phyloP scores from a whole-genome alignment of 2,329 filamentous ascomycete species.

The Beauveria varroae region DNA sequence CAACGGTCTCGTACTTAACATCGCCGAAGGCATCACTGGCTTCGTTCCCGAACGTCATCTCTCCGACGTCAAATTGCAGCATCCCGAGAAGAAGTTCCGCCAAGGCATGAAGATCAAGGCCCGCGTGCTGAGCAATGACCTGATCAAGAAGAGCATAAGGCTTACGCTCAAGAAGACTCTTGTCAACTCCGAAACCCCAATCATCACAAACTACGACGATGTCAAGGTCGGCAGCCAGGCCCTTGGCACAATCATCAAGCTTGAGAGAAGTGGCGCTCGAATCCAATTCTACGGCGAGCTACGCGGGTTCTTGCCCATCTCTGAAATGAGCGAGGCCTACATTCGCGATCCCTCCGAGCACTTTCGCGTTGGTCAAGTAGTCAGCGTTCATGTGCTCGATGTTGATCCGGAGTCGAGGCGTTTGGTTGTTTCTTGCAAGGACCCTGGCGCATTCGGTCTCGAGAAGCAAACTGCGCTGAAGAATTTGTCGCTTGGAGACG shows the following conservation, averaged over 20 bases:
- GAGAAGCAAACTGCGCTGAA: conserved; percentile 70
- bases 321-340: conserved; percentile 96
- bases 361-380: conserved; percentile 83
- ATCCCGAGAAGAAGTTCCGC: conserved; percentile 94
- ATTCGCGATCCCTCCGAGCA: conserved; percentile 85
- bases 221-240: conserved; percentile 68
- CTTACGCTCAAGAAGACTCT: conserved; percentile 92
- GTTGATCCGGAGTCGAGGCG: conserved; percentile 64
- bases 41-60: conserved; percentile 83
- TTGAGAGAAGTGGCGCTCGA: conserved; percentile 71
- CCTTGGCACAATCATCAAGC: conserved; percentile 78
- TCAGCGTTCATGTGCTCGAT: conserved; percentile 80
- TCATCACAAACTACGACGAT: conserved; percentile 70
- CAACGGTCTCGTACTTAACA: conserved; percentile 70
- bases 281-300: conserved; percentile 87
- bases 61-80: conserved; percentile 77
- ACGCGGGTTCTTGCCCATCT: conserved; percentile 80
- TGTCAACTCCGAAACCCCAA: conserved; percentile 77
- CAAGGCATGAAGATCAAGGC: conserved; percentile 80
- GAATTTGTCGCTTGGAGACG: conserved; percentile 61
- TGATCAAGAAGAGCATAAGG: conserved; percentile 68
- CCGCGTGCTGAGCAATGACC: conserved; percentile 73
- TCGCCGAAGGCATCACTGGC: conserved; percentile 83
- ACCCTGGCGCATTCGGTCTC: conserved; percentile 66
- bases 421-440: conserved; percentile 88